Evolutionary conservation across 495 filamentous ascomycete genomes (phyloP).

Genomic region (Geoglossum glabrum): DNA sequence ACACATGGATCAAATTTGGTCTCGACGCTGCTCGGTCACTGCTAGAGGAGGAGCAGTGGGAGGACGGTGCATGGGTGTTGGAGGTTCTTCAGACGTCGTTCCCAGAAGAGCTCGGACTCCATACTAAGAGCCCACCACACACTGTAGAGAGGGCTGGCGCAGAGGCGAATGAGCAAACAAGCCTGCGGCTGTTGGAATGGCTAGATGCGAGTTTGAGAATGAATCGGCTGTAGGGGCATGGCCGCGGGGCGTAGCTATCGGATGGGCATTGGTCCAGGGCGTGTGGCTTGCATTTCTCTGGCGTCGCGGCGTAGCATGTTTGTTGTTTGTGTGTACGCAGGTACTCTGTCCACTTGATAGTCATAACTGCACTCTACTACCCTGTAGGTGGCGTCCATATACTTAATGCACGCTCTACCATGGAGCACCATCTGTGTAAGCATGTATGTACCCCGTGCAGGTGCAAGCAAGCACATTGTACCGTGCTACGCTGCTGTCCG

Average conservation of each 20-base stretch:
- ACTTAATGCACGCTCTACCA: too few relatives aligned
- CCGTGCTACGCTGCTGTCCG: too few relatives aligned
- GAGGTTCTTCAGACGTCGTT: neutral
- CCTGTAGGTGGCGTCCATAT: too few relatives aligned
- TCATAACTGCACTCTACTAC: too few relatives aligned
- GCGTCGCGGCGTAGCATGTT: neutral
- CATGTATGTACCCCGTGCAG: too few relatives aligned
- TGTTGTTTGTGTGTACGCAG: too few relatives aligned
- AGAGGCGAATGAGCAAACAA: neutral
- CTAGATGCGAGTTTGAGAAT: neutral
- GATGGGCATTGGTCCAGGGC: neutral
- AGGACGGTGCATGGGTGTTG: constrained; percentile 2
- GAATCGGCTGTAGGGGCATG: neutral
- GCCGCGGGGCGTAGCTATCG: neutral
- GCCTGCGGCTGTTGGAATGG: neutral
- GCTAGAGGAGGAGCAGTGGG: neutral
- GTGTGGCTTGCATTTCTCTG: neutral
- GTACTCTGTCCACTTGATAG: neutral
- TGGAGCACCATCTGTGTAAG: too few relatives aligned
- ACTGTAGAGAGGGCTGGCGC: neutral
- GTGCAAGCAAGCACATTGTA: too few relatives aligned
- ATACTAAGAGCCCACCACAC: too few relatives aligned
- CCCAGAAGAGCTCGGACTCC: constrained; percentile 3
- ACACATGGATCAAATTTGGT: neutral
- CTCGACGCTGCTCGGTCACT: neutral